Conservation (phyloP, 495 filamentous ascomycete species). For the Aspergillus nanangensis region DNA sequence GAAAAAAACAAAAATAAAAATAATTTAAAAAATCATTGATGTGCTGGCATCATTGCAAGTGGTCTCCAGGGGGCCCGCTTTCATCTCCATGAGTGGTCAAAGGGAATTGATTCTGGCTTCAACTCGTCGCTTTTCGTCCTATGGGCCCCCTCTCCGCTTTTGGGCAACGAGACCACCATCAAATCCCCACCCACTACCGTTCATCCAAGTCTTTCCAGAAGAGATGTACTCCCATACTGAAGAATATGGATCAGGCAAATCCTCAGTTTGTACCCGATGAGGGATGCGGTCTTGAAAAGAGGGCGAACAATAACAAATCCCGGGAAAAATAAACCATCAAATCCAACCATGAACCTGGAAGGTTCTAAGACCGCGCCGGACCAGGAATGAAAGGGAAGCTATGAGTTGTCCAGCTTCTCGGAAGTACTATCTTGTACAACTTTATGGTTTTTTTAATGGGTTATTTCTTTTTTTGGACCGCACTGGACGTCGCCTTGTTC, state of each 20-base stretch:
- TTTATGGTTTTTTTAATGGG: too few species aligned
- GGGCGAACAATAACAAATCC: constrained; percentile 1
- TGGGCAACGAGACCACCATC: constrained; percentile 23
- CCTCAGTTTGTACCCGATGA: constrained; percentile 22
- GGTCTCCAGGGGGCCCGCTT: constrained; percentile 18
- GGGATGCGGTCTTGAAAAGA: constrained; percentile 2
- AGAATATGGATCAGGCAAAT: constrained; percentile 19
- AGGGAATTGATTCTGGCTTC: constrained; percentile 14
- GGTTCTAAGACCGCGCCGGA: neutral
- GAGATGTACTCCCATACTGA: constrained; percentile 6
- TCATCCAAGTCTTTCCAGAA: constrained; percentile 16
- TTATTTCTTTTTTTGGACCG: too few species aligned
- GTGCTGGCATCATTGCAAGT: constrained; percentile 38
- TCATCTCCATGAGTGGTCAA: constrained; percentile 11
- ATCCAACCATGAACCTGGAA: neutral
- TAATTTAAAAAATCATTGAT: constrained; percentile 25
- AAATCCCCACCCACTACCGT: too few species aligned
- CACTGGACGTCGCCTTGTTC: constrained; percentile 2
- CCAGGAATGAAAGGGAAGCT: constrained; percentile 18
- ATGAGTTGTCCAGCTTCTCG: constrained; percentile 29
- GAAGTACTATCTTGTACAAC: constrained; percentile 11
- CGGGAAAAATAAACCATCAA: neutral
- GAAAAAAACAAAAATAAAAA: too few species aligned
- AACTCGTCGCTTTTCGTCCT: constrained; percentile 18
- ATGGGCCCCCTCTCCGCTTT: constrained; percentile 26